These are phyloP conservation scores for Lepidium africanum DNA, from an alignment of 345 rosid species.

Conservation along the genomic window DNA sequence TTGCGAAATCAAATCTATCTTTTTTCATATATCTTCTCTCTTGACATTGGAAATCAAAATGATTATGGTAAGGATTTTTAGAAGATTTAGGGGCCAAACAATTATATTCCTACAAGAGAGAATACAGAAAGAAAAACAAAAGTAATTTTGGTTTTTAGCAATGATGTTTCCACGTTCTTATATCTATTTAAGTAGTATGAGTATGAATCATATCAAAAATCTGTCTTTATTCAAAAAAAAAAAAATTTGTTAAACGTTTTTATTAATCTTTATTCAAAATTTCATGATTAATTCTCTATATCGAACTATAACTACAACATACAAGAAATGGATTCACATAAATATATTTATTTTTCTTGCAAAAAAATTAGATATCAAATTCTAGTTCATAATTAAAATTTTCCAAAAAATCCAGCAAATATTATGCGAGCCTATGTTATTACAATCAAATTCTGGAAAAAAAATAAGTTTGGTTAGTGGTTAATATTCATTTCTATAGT, in stretches of 20 bases:
- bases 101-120: constrained; percentile 4
- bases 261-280: not conserved
- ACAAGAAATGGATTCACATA: not conserved
- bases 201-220: not conserved
- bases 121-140: not conserved
- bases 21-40: not conserved
- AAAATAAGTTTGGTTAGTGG: no score
- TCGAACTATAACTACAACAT: not conserved
- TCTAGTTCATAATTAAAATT: no score
- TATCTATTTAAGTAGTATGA: not conserved
- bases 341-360: not conserved
- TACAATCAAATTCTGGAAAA: no score
- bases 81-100: constrained; percentile 25
- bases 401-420: no score
- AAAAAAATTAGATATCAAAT: no score
- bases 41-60: constrained; percentile 17
- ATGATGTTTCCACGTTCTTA: constrained; percentile 26
- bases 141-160: constrained; percentile 26
- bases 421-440: no score
- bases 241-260: no score
- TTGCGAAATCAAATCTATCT: not conserved
- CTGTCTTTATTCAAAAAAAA: not conserved
- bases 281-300: not conserved
- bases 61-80: constrained; percentile 28
- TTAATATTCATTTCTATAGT: no score